phyloP scores from a whole-genome alignment of 345 rosid genomes.

The Turritis glabra region DNA sequence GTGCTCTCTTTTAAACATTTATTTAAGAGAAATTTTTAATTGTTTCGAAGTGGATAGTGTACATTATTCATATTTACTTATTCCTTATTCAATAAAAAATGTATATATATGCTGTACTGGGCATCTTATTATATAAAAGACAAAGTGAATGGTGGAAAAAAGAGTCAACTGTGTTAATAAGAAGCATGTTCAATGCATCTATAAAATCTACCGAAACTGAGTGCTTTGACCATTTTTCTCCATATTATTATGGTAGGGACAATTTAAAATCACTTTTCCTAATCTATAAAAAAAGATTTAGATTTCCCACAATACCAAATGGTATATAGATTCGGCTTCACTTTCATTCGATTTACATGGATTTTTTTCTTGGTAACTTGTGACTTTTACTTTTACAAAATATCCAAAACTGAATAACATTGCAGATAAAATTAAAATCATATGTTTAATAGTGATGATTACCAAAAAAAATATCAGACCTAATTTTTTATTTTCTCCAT shows the following conservation, averaged over 20 bases:
- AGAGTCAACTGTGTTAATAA: constrained; percentile 34
- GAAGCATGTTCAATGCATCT: constrained; percentile 43
- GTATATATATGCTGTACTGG: neutral
- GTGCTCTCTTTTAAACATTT: neutral
- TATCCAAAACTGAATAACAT: no score
- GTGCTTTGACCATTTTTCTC: constrained; percentile 31
- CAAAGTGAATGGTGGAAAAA: constrained; percentile 22
- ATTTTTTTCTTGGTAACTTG: neutral
- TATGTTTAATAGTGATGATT: no score
- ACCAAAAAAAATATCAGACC: no score
- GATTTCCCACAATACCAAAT: constrained; percentile 8
- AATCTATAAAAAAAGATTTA: neutral
- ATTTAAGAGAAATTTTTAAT: neutral
- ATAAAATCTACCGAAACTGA: constrained; percentile 24
- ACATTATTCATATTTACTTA: neutral
- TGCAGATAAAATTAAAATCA: no score
- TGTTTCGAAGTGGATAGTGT: neutral
- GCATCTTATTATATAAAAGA: neutral
- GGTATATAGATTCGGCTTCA: constrained; percentile 23
- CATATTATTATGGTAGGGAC: constrained; percentile 29
- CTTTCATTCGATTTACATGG: neutral
- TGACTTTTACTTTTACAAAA: neutral
- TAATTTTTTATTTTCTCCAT: no score
- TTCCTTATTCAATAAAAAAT: no score
- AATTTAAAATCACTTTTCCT: neutral